Evolutionary conservation across 768 basidiomycete genomes (phyloP).

Genomic region (Naganishia vishniacii): DNA sequence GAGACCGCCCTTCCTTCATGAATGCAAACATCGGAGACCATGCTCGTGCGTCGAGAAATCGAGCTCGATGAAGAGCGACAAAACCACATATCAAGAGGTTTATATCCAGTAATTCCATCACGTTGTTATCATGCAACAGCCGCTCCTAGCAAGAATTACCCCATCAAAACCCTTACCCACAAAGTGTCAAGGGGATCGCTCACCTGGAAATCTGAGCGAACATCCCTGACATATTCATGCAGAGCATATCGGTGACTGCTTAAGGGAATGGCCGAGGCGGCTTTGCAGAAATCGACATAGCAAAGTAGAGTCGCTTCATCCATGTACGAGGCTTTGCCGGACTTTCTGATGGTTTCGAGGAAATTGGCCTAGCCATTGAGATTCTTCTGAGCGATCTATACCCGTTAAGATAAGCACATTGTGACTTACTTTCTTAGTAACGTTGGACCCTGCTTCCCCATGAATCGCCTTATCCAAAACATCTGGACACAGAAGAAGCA

Average conservation of each 20-base stretch:
- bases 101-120: constrained; percentile 12
- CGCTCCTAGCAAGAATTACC: not conserved
- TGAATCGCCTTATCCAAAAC: constrained; percentile 56
- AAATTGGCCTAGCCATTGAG: constrained; percentile 39
- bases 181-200: not conserved
- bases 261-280: constrained; percentile 13
- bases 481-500: constrained; percentile 71
- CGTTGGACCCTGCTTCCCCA: constrained; percentile 27
- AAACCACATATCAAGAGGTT: constrained; percentile 24
- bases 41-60: constrained; percentile 15
- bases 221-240: constrained; percentile 22
- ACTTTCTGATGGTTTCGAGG: constrained; percentile 49
- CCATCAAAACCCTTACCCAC: not conserved
- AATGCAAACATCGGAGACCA: constrained; percentile 16
- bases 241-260: constrained; percentile 12
- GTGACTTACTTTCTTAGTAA: constrained; percentile 39
- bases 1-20: constrained; percentile 4
- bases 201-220: constrained; percentile 21
- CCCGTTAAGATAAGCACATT: too few species aligned
- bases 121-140: constrained; percentile 3
- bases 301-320: constrained; percentile 19
- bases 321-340: constrained; percentile 26
- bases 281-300: constrained; percentile 23
- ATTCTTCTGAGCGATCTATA: too few species aligned
- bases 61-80: constrained; percentile 8